A percentile compares a stretch with the other conserved stretches of the same genome.
These are phyloP conservation scores for Venturia effusa DNA, from an alignment of 2,329 filamentous ascomycete genomes.

Conservation along the genomic window DNA sequence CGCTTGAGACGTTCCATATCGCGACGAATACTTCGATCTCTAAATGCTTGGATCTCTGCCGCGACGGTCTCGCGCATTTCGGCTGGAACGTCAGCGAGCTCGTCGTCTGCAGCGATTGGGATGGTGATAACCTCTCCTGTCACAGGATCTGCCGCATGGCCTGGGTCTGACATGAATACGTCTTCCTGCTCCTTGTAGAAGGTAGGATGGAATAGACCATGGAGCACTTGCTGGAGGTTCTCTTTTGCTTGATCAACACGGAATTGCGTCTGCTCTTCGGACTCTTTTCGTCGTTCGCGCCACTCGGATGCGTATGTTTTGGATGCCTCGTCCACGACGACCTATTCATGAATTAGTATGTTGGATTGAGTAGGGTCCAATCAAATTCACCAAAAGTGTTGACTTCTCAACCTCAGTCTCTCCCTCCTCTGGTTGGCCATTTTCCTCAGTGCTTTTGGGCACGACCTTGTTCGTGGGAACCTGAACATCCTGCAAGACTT, in stretches of 20 bases:
- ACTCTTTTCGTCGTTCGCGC: conserved; percentile 54
- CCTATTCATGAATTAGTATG: conserved; percentile 20
- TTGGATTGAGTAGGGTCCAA: background rate
- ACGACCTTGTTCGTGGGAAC: conserved; percentile 63
- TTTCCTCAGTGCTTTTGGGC: conserved; percentile 29
- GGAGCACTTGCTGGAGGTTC: conserved; percentile 56
- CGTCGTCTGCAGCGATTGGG: conserved; percentile 69
- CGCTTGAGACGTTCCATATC: conserved; percentile 78
- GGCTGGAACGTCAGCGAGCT: conserved; percentile 86
- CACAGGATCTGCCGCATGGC: conserved; percentile 31
- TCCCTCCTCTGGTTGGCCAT: conserved; percentile 28
- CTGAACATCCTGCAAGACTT: conserved; percentile 71
- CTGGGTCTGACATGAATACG: conserved; percentile 54
- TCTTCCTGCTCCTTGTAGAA: conserved; percentile 49
- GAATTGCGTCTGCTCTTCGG: conserved; percentile 52
- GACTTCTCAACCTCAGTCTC: conserved; percentile 52
- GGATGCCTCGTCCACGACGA: conserved; percentile 71
- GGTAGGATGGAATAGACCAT: conserved; percentile 59
- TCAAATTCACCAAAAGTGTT: conserved; percentile 49
- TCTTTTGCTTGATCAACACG: conserved; percentile 59
- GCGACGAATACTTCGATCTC: conserved; percentile 78
- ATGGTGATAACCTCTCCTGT: conserved; percentile 83
- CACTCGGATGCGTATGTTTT: conserved; percentile 78
- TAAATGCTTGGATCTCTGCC: conserved; percentile 85
- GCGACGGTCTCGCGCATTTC: conserved; percentile 95